Evolutionary conservation across 169 alveolate species (phyloP).

Genomic region (Plasmodium vivax): DNA sequence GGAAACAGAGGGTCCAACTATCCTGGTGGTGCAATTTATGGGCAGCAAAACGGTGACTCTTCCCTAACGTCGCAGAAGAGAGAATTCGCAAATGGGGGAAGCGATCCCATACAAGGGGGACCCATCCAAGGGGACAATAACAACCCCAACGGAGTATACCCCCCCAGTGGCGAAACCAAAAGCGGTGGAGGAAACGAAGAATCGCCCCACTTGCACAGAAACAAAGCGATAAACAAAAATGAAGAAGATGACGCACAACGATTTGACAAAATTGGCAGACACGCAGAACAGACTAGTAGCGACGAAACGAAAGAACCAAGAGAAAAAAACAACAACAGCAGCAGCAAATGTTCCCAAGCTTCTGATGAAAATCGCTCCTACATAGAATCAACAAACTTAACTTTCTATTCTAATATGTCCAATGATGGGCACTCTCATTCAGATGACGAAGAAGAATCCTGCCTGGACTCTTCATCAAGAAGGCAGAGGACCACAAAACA

Average conservation of each 20-base stretch:
- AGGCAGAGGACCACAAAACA: conserved; percentile 2
- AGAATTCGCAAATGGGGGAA: not conserved
- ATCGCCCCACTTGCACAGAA: not conserved
- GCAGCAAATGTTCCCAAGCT: not conserved
- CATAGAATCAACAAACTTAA: conserved; percentile 28
- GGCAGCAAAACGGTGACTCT: not conserved
- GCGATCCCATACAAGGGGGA: not conserved
- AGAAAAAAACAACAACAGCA: conserved; percentile 1
- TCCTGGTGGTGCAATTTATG: conserved; percentile 1
- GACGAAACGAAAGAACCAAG: conserved; percentile 1
- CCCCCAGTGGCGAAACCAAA: not conserved
- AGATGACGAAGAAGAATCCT: conserved; percentile 14
- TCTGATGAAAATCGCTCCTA: conserved; percentile 35
- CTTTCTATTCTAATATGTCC: conserved; percentile 50
- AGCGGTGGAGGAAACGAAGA: not conserved
- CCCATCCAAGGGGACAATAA: not conserved
- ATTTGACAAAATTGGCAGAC: not conserved
- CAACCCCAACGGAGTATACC: not conserved
- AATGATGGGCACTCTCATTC: not conserved
- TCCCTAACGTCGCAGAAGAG: not conserved
- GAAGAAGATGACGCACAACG: not conserved
- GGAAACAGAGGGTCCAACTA: not conserved
- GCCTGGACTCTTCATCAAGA: not conserved
- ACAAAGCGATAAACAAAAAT: conserved; percentile 1
- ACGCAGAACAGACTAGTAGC: not conserved